Base-by-base conservation (phyloP, 2,329 filamentous ascomycete species). In the Xylaria sp. region DNA sequence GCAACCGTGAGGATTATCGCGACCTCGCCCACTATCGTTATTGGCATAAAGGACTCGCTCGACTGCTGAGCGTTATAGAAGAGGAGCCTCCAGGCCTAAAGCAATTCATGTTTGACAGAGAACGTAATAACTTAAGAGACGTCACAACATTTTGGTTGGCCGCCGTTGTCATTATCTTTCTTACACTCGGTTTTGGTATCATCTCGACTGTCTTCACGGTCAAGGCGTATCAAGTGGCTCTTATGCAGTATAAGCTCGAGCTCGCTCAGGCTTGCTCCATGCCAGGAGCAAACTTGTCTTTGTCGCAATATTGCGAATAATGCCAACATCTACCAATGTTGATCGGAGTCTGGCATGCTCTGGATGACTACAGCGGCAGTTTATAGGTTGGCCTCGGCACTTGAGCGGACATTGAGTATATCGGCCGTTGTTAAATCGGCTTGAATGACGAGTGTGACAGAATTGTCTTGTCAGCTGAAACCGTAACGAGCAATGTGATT, bases 91-190 rank as follows among this genome's bases (percentile, higher is more conserved):
- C 27, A 15, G 47, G 47, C 3, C 15, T 50, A 13, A 31, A 50
- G 27, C 47, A 50, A 31, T 50, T 50, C 15, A 15, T 50, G 17
- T 31, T 50, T 2, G 47, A 50, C 27, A 50, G 27, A 27, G 27
- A 31, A 2, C 47, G 33, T 33, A 27, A 15, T 5, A 50, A 50
- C 27, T 50, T 50, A 15, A 31, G 47, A 33, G 47, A 50, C 1
- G 47, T 50, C 47, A 50, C 47, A 17, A 50, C 47, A 17, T 50
- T 50, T 15, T 50, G 47, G 47, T 27, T 50, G 6, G 47, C 47
- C 5, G 27, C 33, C 15, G 47, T 50, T 13, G 27, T 31, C 47
- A 50, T 50, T 33, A 25, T 50, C 27, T 3, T 50, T 10, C 47
- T 29, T 20, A 50, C 47, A 31, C 47, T 50, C 27, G 47, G 47